Conservation (phyloP, 208 protist genomes). For the Crithidia sp. region DNA sequence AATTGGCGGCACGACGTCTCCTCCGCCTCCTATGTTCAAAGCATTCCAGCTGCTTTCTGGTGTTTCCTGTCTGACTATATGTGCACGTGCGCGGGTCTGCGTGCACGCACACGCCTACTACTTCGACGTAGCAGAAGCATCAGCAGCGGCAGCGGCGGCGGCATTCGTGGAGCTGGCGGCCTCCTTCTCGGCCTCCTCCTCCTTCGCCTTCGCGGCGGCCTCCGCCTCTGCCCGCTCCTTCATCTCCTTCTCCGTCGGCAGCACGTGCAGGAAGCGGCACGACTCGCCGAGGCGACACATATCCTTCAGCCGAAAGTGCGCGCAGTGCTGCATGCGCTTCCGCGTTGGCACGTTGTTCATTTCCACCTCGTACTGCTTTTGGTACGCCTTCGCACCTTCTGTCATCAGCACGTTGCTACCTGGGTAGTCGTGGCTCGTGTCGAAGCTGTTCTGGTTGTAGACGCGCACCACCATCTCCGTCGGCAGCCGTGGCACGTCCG, state of each 20-base stretch:
- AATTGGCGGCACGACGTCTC: no score
- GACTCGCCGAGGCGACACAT: slow-evolving; percentile 79
- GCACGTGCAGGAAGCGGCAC: slow-evolving; percentile 87
- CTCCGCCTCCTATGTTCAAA: no score
- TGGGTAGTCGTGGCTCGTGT: slow-evolving; percentile 65
- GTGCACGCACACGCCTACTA: no score
- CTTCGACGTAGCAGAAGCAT: no score
- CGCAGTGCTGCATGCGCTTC: slow-evolving; percentile 90
- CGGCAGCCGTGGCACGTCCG: slow-evolving; percentile 55
- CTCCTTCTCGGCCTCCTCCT: slow-evolving; percentile 12
- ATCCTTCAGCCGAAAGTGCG: slow-evolving; percentile 84
- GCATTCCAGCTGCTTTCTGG: no score
- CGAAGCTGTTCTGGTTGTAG: slow-evolving; percentile 83
- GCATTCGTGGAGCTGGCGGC: not conserved
- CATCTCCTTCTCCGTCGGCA: slow-evolving; percentile 45
- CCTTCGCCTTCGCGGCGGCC: slow-evolving; percentile 13
- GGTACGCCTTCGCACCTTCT: slow-evolving; percentile 66
- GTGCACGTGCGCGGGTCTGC: no score
- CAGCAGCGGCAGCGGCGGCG: no score
- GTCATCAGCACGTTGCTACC: slow-evolving; percentile 79
- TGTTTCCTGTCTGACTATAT: no score
- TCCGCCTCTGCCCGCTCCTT: slow-evolving; percentile 40
- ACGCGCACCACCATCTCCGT: slow-evolving; percentile 74
- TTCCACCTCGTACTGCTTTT: slow-evolving; percentile 59
- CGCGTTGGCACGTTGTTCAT: slow-evolving; percentile 53